Percentiles rank a stretch among this genome's conserved stretches.
Evolutionary conservation across 805 yeast species (phyloP).

Genomic region (Brettanomyces nanus): DNA sequence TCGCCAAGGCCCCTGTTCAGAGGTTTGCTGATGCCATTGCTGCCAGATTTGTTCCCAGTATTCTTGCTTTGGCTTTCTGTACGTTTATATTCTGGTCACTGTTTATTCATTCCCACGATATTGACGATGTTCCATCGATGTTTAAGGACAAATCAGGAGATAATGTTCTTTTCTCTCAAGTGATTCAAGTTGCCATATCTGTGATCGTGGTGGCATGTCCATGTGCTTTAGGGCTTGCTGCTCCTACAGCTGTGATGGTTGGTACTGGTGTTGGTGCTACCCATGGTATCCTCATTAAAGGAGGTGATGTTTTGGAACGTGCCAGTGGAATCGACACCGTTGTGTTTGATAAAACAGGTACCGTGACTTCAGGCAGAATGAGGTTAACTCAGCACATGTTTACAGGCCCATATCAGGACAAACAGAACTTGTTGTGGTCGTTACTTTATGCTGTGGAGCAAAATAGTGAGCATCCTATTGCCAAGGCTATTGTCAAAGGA

Average conservation of each 20-base stretch:
- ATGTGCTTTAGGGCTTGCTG: constrained; percentile 94
- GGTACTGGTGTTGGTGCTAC: constrained; percentile 95
- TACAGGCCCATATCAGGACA: constrained; percentile 4
- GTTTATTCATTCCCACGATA: constrained; percentile 19
- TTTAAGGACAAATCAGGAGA: constrained; percentile 17
- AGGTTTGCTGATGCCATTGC: constrained; percentile 81
- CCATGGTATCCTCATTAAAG: constrained; percentile 84
- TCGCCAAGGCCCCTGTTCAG: constrained; percentile 85
- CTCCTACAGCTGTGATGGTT: constrained; percentile 98
- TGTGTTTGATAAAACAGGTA: constrained; percentile 93
- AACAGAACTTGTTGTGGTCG: constrained; percentile 36
- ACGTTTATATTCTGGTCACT: constrained; percentile 64
- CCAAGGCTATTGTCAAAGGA: constrained; percentile 51
- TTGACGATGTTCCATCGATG: constrained; percentile 17
- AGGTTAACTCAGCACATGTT: constrained; percentile 24
- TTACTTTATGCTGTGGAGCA: constrained; percentile 52
- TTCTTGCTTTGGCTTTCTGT: constrained; percentile 48
- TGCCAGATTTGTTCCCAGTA: constrained; percentile 73
- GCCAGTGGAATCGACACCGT: constrained; percentile 57
- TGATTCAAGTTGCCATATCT: constrained; percentile 71
- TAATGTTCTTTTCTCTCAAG: constrained; percentile 16
- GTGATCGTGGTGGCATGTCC: constrained; percentile 98
- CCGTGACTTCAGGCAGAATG: constrained; percentile 84
- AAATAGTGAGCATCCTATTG: constrained; percentile 84
- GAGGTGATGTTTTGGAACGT: constrained; percentile 81